These are phyloP conservation scores for Saccharomycopsis microspora DNA, from an alignment of 805 yeast species.

Conservation along the genomic window DNA sequence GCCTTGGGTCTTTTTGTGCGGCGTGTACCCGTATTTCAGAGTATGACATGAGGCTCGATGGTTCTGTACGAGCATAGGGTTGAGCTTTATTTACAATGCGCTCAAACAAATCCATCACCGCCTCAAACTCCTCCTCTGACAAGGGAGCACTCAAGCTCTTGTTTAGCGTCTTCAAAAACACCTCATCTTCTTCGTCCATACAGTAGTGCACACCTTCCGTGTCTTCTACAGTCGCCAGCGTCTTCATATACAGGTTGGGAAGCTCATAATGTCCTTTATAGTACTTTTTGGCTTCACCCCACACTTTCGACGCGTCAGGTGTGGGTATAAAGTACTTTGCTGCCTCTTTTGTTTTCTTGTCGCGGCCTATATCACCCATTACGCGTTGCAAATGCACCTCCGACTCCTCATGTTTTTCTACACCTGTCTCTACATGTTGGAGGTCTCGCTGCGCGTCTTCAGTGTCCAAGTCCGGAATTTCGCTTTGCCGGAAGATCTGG, in stretches of 20 bases:
- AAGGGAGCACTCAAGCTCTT: slow-evolving; percentile 31
- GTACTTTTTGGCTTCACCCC: slow-evolving; percentile 68
- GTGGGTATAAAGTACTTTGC: slow-evolving; percentile 72
- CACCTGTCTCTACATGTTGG: slow-evolving; percentile 92
- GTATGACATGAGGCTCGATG: slow-evolving; percentile 57
- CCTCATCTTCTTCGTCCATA: slow-evolving; percentile 84
- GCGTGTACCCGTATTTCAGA: slow-evolving; percentile 54
- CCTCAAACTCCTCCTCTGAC: slow-evolving; percentile 79
- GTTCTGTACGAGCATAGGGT: slow-evolving; percentile 82
- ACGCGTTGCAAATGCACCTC: slow-evolving; percentile 93
- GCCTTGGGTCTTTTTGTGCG: slow-evolving; percentile 31
- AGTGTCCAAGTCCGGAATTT: slow-evolving; percentile 69
- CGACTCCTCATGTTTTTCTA: slow-evolving; percentile 93
- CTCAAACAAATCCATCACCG: slow-evolving; percentile 65
- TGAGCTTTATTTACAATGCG: slow-evolving; percentile 66
- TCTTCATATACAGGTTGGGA: slow-evolving; percentile 75
- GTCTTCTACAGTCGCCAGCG: slow-evolving; percentile 94
- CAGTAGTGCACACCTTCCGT: slow-evolving; percentile 76
- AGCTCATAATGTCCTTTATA: slow-evolving; percentile 56
- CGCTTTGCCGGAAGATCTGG: slow-evolving; percentile 64
- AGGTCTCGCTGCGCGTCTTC: slow-evolving; percentile 73
- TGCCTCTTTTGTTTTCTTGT: slow-evolving; percentile 10
- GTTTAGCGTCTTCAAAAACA: slow-evolving; percentile 39
- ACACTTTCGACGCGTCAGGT: slow-evolving; percentile 80
- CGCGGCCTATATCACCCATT: slow-evolving; percentile 25